Conservation (phyloP, 2,329 filamentous ascomycete genomes). For the Chlorencoelia australis region DNA sequence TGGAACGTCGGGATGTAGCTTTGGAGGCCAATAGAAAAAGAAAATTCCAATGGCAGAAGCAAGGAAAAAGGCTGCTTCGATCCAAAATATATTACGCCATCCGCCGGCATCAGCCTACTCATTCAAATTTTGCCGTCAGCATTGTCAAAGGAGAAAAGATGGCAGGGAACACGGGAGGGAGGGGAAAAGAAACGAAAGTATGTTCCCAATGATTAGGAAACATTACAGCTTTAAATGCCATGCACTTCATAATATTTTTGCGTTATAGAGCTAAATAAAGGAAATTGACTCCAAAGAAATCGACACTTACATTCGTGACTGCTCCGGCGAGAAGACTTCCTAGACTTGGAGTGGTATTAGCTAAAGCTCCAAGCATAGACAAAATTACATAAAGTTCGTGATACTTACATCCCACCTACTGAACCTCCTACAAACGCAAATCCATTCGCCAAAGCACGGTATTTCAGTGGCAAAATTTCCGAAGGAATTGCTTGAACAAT, state of each 20-base stretch:
- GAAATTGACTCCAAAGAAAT: no score
- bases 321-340: slow-evolving; percentile 41
- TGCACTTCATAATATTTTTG: no score
- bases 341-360: slow-evolving; percentile 18
- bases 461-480: slow-evolving; percentile 47
- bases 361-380: neutral
- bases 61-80: slow-evolving; percentile 42
- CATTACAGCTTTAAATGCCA: no score
- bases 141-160: no score
- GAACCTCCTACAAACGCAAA: slow-evolving; percentile 41
- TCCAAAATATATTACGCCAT: slow-evolving; percentile 50
- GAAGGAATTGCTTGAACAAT: slow-evolving; percentile 46
- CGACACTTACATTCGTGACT: slow-evolving; percentile 42
- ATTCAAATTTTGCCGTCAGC: no score
- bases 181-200: no score
- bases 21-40: slow-evolving; percentile 37
- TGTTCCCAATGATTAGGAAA: no score
- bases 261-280: no score
- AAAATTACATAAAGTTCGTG: neutral
- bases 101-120: slow-evolving; percentile 33
- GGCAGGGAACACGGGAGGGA: no score
- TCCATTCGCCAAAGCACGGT: slow-evolving; percentile 44
- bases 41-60: slow-evolving; percentile 36
- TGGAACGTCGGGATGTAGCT: slow-evolving; percentile 27
- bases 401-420: slow-evolving; percentile 40